These are phyloP conservation scores for Thozetella sp. DNA, from an alignment of 495 filamentous ascomycete species.

Conservation along the genomic window DNA sequence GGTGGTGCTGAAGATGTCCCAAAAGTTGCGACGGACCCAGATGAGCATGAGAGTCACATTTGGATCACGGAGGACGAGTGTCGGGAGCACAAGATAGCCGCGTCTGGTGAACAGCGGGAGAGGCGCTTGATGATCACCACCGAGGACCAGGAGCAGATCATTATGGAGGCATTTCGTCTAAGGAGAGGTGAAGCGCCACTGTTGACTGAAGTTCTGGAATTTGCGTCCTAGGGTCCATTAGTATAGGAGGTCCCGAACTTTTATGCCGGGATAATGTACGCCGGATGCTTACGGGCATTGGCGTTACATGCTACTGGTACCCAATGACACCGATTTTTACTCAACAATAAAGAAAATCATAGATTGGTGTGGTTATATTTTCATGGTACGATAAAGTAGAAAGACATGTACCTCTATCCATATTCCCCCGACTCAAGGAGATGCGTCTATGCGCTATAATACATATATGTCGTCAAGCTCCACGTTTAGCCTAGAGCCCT, in stretches of 20 bases:
- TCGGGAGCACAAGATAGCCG: not conserved
- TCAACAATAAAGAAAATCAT: no score
- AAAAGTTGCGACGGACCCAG: not conserved
- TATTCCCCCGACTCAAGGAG: no score
- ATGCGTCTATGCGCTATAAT: no score
- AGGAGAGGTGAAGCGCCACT: not conserved
- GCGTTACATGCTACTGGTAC: no score
- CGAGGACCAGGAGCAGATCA: not conserved
- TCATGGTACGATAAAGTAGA: no score
- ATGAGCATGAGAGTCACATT: not conserved
- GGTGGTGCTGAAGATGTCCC: not conserved
- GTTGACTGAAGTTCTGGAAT: not conserved
- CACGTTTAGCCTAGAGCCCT: not conserved
- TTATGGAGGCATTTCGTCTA: not conserved
- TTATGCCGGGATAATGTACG: no score
- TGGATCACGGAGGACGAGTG: not conserved
- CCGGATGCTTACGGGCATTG: no score
- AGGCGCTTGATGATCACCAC: not conserved
- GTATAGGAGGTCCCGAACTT: no score
- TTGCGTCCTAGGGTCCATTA: not conserved
- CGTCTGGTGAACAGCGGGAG: not conserved
- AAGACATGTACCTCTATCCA: no score
- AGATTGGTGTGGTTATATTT: no score
- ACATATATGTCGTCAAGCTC: no score
- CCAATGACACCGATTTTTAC: no score